phyloP scores from a whole-genome alignment of 2,329 filamentous ascomycete genomes.

The Laburnicola sp. region DNA sequence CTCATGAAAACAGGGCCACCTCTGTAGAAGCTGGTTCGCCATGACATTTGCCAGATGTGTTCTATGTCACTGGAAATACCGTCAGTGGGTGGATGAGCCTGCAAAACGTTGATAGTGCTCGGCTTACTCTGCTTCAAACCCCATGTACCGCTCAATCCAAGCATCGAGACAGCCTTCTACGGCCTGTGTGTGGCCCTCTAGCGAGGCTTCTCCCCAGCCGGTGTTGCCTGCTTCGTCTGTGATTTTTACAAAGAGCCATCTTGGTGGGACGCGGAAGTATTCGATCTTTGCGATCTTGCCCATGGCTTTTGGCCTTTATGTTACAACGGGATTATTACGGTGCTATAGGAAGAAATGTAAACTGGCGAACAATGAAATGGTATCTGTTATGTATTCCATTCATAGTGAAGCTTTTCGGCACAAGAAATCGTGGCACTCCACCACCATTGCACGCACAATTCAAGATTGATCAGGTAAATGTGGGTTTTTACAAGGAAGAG shows the following conservation, averaged over 20 bases:
- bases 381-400: too few relatives aligned
- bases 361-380: too few relatives aligned
- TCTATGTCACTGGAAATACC: slow-evolving; percentile 66
- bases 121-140: slow-evolving; percentile 69
- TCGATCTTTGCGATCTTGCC: slow-evolving; percentile 67
- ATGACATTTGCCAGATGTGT: slow-evolving; percentile 76
- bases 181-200: slow-evolving; percentile 73
- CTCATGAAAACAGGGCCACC: slow-evolving; percentile 81
- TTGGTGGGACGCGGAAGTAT: slow-evolving; percentile 73
- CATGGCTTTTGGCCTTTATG: slow-evolving; percentile 48
- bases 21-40: slow-evolving; percentile 71
- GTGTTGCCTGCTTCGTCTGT: slow-evolving; percentile 65
- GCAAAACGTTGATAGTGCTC: background rate
- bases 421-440: too few relatives aligned
- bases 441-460: too few relatives aligned
- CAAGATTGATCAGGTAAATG: too few relatives aligned
- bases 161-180: slow-evolving; percentile 74
- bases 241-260: slow-evolving; percentile 79
- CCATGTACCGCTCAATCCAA: slow-evolving; percentile 63
- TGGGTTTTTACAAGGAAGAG: too few relatives aligned
- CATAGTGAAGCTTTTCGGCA: too few relatives aligned
- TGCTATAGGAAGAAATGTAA: too few relatives aligned
- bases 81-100: background rate
- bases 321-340: too few relatives aligned
- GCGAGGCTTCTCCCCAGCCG: slow-evolving; percentile 75